Conservation (phyloP, 345 rosid genomes). For the sweet orange (Citrus sinensis) region DVS_A1.0 CM039169.1:31398501-31399000, state of each 20-base stretch:
- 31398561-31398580: background rate
- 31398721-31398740: background rate
- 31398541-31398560: background rate
- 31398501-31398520: background rate
- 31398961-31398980: background rate
- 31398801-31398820: background rate
- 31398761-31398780: background rate
- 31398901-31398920: background rate
- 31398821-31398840: background rate
- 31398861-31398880: background rate
- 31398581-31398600: background rate
- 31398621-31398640: background rate
- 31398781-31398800: background rate
- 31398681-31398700: background rate
- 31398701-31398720: background rate
- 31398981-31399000: too few relatives aligned
- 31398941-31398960: background rate
- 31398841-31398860: background rate
- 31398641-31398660: background rate
- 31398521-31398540: background rate
- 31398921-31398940: background rate
- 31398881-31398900: background rate
- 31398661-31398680: background rate
- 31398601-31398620: background rate
- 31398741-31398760: background rate